Conservation (phyloP, 2,329 filamentous ascomycete genomes). For the Ilyonectria destructans region DNA sequence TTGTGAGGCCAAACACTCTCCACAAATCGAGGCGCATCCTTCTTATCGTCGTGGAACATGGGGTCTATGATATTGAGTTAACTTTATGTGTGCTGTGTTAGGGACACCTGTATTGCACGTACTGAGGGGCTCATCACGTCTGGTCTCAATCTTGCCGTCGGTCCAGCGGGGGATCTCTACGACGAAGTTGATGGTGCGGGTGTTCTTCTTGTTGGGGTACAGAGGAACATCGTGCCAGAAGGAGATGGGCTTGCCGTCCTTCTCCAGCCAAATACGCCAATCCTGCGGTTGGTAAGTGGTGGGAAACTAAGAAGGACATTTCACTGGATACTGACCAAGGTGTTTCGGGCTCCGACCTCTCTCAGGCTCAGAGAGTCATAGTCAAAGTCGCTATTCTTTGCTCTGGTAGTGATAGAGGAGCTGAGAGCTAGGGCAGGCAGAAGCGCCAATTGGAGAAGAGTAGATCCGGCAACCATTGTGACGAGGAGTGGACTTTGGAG, state of each 20-base stretch:
- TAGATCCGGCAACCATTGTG: constrained; percentile 39
- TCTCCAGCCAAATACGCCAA: constrained; percentile 60
- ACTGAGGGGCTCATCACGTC: constrained; percentile 59
- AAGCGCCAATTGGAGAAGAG: constrained; percentile 40
- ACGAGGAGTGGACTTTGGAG: not conserved
- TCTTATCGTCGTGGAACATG: constrained; percentile 60
- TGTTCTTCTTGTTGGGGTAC: constrained; percentile 55
- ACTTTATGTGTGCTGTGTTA: not conserved
- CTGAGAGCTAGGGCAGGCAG: constrained; percentile 38
- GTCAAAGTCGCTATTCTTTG: constrained; percentile 44
- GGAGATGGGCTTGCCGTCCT: constrained; percentile 58
- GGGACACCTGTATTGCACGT: constrained; percentile 10
- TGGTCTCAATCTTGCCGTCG: constrained; percentile 59
- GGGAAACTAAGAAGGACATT: fast-evolving
- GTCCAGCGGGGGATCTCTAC: constrained; percentile 62
- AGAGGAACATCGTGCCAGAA: constrained; percentile 61
- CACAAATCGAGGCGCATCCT: constrained; percentile 57
- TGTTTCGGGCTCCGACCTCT: constrained; percentile 59
- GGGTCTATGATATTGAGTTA: constrained; percentile 52
- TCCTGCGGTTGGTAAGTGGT: constrained; percentile 47
- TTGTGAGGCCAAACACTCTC: constrained; percentile 62
- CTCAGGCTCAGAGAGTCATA: constrained; percentile 50
- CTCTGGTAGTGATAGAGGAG: constrained; percentile 32
- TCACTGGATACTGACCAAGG: constrained; percentile 47
- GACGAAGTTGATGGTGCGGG: constrained; percentile 57